Evolutionary conservation across 306 rosid species (phyloP).

Genomic region (Argentina anserina): DNA sequence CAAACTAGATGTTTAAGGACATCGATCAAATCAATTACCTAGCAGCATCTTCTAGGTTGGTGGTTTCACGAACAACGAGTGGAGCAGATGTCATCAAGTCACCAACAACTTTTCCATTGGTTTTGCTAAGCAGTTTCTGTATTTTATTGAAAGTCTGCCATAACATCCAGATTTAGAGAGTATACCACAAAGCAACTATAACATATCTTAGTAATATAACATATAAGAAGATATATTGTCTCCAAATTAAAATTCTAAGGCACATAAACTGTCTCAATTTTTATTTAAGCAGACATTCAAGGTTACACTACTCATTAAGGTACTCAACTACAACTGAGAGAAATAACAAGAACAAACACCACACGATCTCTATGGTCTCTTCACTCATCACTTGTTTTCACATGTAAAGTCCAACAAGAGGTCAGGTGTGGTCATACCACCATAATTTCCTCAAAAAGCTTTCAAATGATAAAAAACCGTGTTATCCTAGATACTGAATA

Average conservation of each 20-base stretch:
- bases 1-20: not conserved
- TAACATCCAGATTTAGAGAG: constrained; percentile 35
- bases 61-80: constrained; percentile 74
- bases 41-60: constrained; percentile 84
- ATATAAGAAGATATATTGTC: not conserved
- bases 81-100: constrained; percentile 95
- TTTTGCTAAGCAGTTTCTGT: constrained; percentile 81
- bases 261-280: not conserved
- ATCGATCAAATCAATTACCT: constrained; percentile 39
- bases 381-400: not conserved
- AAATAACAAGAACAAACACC: not conserved
- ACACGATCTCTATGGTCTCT: not conserved
- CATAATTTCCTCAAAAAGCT: not conserved
- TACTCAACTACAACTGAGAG: not conserved
- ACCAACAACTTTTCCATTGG: constrained; percentile 88
- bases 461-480: not conserved
- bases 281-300: not conserved
- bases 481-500: not conserved
- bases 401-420: not conserved
- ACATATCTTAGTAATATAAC: not conserved
- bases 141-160: constrained; percentile 85
- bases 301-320: not conserved
- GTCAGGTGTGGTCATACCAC: not conserved
- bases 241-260: constrained; percentile 3
- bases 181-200: constrained; percentile 6